These are phyloP conservation scores for Neoscytalidium dimidiatum DNA, from an alignment of 2,329 filamentous ascomycete species.

Conservation along the genomic window DNA sequence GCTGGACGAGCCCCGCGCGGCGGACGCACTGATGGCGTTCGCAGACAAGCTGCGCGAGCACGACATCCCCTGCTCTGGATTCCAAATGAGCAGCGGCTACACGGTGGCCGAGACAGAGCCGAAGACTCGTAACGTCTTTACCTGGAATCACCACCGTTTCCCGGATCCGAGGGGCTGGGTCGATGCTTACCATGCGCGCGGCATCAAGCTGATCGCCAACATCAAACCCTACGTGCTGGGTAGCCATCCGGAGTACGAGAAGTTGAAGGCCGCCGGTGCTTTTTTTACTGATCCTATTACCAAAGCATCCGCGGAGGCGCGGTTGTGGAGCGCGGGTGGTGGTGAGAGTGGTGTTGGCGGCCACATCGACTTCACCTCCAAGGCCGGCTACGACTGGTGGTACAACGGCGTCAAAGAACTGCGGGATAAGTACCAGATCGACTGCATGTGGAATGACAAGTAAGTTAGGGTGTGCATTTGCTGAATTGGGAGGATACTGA, in stretches of 20 bases:
- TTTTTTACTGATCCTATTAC: constrained; percentile 63
- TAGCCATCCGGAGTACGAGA: constrained; percentile 67
- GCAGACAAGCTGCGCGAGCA: constrained; percentile 62
- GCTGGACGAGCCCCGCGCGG: constrained; percentile 57
- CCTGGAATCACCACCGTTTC: constrained; percentile 72
- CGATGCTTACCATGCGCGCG: constrained; percentile 61
- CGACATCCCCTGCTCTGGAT: constrained; percentile 69
- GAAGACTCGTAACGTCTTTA: constrained; percentile 70
- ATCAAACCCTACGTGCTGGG: constrained; percentile 72
- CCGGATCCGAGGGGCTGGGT: constrained; percentile 68
- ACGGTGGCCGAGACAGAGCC: constrained; percentile 67
- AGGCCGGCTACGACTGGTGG: constrained; percentile 70
- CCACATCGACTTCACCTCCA: constrained; percentile 73
- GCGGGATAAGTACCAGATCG: constrained; percentile 64
- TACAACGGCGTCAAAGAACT: constrained; percentile 66
- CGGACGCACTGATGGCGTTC: constrained; percentile 62
- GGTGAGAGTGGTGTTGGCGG: constrained; percentile 70
- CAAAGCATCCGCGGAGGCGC: constrained; percentile 55
- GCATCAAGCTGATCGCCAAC: constrained; percentile 69
- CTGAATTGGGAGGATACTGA: background rate
- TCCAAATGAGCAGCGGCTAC: constrained; percentile 74
- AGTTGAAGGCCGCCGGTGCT: constrained; percentile 59
- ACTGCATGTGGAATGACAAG: constrained; percentile 79
- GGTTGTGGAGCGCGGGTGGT: constrained; percentile 72
- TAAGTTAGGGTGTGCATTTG: background rate